These are phyloP conservation scores for Cercospora canescens DNA, from an alignment of 2,329 filamentous ascomycete species.

Conservation along the genomic window DNA sequence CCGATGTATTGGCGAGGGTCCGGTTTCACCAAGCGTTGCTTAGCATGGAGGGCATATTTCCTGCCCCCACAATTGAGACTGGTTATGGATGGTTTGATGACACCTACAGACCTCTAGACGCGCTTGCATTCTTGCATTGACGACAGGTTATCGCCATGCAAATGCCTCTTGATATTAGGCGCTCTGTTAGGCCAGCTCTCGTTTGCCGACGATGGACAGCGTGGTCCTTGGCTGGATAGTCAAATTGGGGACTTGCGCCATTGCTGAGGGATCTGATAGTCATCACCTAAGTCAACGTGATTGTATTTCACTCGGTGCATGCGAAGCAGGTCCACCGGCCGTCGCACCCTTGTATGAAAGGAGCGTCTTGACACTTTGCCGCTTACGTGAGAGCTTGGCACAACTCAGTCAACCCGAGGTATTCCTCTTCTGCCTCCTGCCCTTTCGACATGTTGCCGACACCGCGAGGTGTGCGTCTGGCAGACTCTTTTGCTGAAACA, in stretches of 20 bases:
- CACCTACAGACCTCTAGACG: not conserved
- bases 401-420: not conserved
- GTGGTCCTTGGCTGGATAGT: too few relatives aligned
- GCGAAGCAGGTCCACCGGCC: too few relatives aligned
- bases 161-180: too few relatives aligned
- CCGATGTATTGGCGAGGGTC: not conserved
- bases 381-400: not conserved
- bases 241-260: too few relatives aligned
- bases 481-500: too few relatives aligned
- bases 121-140: not conserved
- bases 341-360: too few relatives aligned
- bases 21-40: not conserved
- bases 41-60: not conserved
- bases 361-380: not conserved
- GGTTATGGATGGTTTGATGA: not conserved
- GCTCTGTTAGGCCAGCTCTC: too few relatives aligned
- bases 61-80: not conserved
- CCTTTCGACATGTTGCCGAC: not conserved
- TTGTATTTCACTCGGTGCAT: too few relatives aligned
- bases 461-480: too few relatives aligned
- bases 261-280: too few relatives aligned
- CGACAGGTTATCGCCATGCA: not conserved
- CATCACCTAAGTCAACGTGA: too few relatives aligned
- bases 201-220: too few relatives aligned
- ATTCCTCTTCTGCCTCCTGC: not conserved